phyloP scores from a whole-genome alignment of 163 green algal genomes.

The Chlamydomonas reinhardtii region DNA sequence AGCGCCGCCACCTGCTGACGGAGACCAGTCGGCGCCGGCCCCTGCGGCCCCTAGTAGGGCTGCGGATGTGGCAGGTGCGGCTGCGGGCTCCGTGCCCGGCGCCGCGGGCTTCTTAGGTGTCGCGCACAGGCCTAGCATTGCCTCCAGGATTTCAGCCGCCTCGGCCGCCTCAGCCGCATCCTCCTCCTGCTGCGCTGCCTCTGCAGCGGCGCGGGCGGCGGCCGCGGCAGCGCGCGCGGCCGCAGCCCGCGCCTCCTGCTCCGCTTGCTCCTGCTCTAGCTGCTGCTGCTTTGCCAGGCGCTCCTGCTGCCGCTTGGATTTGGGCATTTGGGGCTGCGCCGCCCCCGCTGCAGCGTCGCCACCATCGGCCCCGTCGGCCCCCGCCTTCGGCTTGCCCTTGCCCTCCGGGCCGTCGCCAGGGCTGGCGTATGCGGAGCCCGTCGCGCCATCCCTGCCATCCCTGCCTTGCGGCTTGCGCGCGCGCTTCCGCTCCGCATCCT shows the following conservation, averaged over 20 bases:
- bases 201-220: neutral
- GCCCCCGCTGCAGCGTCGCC: neutral
- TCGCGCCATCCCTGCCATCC: too few relatives aligned
- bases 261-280: neutral
- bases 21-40: too few relatives aligned
- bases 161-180: slow-evolving; percentile 50
- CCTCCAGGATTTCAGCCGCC: slow-evolving; percentile 69
- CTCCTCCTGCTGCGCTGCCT: neutral
- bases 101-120: neutral
- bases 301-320: neutral
- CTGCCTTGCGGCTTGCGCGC: too few relatives aligned
- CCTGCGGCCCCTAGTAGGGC: too few relatives aligned
- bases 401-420: too few relatives aligned
- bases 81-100: too few relatives aligned
- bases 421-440: too few relatives aligned
- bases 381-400: too few relatives aligned
- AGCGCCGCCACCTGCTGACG: too few relatives aligned
- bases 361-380: slow-evolving; percentile 6
- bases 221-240: neutral
- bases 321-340: neutral
- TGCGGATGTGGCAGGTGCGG: neutral
- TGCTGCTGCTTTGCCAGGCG: neutral
- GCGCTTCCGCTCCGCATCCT: too few relatives aligned
- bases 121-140: slow-evolving; percentile 43
- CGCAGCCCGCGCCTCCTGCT: neutral